Conservation (phyloP, 805 yeast species). For the Tetrapisispora namnaoensis region DNA sequence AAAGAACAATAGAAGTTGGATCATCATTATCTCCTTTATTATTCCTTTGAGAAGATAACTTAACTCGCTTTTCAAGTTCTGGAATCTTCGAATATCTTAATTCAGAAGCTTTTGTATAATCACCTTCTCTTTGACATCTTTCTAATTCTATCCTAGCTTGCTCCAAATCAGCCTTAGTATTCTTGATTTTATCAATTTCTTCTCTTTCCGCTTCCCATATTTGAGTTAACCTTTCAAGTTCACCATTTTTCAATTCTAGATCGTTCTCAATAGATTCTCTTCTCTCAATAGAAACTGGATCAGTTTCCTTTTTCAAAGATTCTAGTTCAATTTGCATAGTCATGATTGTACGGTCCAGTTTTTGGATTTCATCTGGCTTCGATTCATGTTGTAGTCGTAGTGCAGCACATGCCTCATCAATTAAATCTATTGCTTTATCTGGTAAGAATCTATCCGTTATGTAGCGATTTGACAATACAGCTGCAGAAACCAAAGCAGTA, state of each 20-base stretch:
- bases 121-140: constrained; percentile 71
- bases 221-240: constrained; percentile 59
- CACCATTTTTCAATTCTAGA: constrained; percentile 50
- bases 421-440: constrained; percentile 92
- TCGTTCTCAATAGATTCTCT: constrained; percentile 63
- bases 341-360: constrained; percentile 79
- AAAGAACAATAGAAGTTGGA: constrained; percentile 14
- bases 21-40: constrained; percentile 36
- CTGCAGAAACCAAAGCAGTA: constrained; percentile 88
- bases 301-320: constrained; percentile 87
- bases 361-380: constrained; percentile 89
- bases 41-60: constrained; percentile 19
- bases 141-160: constrained; percentile 77
- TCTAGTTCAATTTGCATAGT: constrained; percentile 92
- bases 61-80: constrained; percentile 54
- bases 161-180: constrained; percentile 74
- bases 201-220: constrained; percentile 80
- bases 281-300: constrained; percentile 71
- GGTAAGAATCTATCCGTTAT: constrained; percentile 88
- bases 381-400: constrained; percentile 91
- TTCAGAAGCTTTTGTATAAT: constrained; percentile 82
- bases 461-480: constrained; percentile 79
- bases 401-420: constrained; percentile 96
- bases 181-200: constrained; percentile 67
- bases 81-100: constrained; percentile 85